phyloP scores from a whole-genome alignment of 805 yeast species.

The Metschnikowia kofuensis region DNA sequence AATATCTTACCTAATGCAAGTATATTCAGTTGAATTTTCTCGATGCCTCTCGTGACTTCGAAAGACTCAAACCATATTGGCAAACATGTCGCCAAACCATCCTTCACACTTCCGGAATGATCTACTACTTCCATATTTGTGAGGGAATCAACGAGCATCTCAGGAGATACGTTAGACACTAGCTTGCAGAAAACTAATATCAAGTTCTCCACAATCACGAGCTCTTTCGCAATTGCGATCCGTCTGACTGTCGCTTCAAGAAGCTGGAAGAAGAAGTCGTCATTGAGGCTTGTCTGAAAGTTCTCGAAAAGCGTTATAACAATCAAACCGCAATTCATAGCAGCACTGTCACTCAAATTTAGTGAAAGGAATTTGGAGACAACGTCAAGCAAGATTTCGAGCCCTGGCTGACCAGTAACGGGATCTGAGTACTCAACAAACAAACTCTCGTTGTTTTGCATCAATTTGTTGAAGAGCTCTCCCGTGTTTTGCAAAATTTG shows the following conservation, averaged over 20 bases:
- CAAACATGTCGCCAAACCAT: conserved; percentile 56
- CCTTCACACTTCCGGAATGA: conserved; percentile 12
- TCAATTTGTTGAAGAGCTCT: conserved; percentile 63
- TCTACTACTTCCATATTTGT: conserved; percentile 31
- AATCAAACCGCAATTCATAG: conserved; percentile 70
- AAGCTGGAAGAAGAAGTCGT: conserved; percentile 50
- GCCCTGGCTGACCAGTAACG: conserved; percentile 41
- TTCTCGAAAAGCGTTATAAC: conserved; percentile 58
- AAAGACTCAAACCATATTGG: conserved; percentile 83
- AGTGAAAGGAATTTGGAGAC: conserved; percentile 72
- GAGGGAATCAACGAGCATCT: conserved; percentile 62
- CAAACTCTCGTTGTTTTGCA: conserved; percentile 39
- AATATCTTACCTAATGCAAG: conserved; percentile 69
- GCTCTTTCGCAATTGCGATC: conserved; percentile 61
- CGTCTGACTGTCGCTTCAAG: conserved; percentile 70
- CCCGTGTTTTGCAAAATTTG: conserved; percentile 76
- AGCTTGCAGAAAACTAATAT: conserved; percentile 73
- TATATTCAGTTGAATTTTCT: conserved; percentile 64
- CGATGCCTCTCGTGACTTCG: conserved; percentile 76
- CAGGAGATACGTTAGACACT: conserved; percentile 54
- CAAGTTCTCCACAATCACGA: conserved; percentile 74
- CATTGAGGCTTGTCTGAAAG: conserved; percentile 38
- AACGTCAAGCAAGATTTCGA: conserved; percentile 56
- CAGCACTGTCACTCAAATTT: conserved; percentile 72
- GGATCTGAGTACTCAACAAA: conserved; percentile 33